phyloP scores from a whole-genome alignment of 768 basidiomycete species.

The Baorangia bicolor region DNA sequence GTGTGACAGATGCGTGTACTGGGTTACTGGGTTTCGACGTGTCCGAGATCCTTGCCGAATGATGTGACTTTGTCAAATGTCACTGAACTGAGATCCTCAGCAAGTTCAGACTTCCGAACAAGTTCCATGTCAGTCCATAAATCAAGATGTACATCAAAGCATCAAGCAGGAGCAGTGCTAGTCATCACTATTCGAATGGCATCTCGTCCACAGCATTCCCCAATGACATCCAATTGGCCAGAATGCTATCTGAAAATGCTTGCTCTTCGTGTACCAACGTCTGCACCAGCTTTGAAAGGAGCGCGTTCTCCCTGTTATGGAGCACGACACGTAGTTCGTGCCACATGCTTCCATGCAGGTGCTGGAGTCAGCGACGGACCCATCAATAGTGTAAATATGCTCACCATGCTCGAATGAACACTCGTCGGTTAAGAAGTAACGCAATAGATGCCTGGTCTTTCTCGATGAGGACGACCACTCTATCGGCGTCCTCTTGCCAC shows the following conservation, averaged over 20 bases:
- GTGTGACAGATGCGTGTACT: conserved; percentile 2
- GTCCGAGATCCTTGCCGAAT: too few relatives aligned
- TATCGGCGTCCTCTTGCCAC: conserved; percentile 86
- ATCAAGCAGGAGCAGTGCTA: neutral
- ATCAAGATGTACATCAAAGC: conserved; percentile 15
- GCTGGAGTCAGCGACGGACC: conserved; percentile 5
- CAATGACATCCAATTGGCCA: conserved; percentile 74
- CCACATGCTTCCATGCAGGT: conserved; percentile 69
- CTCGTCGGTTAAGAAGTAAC: conserved; percentile 69
- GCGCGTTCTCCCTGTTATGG: conserved; percentile 85
- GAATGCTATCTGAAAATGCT: conserved; percentile 59
- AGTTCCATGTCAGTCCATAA: conserved; percentile 5
- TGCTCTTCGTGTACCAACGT: conserved; percentile 73
- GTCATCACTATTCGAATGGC: conserved; percentile 70
- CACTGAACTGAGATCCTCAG: neutral
- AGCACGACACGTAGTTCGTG: conserved; percentile 91
- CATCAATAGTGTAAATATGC: conserved; percentile 19
- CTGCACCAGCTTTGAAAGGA: conserved; percentile 73
- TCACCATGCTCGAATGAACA: conserved; percentile 87
- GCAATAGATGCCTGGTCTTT: conserved; percentile 83
- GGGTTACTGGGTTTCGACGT: neutral
- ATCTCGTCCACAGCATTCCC: conserved; percentile 71
- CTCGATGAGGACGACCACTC: conserved; percentile 67
- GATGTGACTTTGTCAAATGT: neutral
- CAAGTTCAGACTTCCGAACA: conserved; percentile 3